Base-by-base conservation (phyloP, 1,284 basidiomycete genomes). In the Cutaneotrichosporon dermatis region DNA sequence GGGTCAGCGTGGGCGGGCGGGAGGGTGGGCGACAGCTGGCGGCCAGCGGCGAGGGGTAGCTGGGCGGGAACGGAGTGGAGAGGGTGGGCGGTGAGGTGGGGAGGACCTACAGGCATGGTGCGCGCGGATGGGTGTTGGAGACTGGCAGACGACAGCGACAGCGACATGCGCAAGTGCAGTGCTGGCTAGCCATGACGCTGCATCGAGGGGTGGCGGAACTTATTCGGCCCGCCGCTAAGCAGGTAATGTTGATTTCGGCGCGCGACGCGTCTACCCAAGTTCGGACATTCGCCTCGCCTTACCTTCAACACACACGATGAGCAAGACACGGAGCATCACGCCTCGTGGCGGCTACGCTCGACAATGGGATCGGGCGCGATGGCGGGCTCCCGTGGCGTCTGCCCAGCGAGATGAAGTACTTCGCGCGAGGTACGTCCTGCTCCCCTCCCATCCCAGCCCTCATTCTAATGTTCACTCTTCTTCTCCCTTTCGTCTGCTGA, bases 351-450 rank as follows among this genome's bases (percentile, higher is more conserved):
- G 92, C 92, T 10, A 95, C 94, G 4, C 81, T 83, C 60, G 80
- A 83, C 16, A 91, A 95, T 75, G 95, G 93, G 4, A 97, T 99
- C 66, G 96, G 96, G 4, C 80, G 84, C 59, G 83, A 83, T 33
- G 83, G 84, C 12, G 74, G 75, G 33, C 82, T 99, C 36, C 94
- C 95, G 60, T 99, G 96, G 96, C 83, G 85, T 33, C 83, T 99
- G 4, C 83, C 90, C 1, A 85, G 85, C 58, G 96, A 99, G 75
- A 89, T 98, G 86, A 86, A 88, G 49, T 98, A 97, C 78, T 99
- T 99, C 76, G 87, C 89, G 15, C 83, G 83, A 50, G 86, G 77
- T 79, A 35, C 51, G 77, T 69, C 10, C 10, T 13, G n/a, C n/a
- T n/a, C n/a, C n/a, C n/a, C n/a, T n/a, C n/a, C n/a, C n/a, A n/a